Evolutionary conservation across 2,329 filamentous ascomycete genomes (phyloP).

Genomic region (Aureobasidium sp.): DNA sequence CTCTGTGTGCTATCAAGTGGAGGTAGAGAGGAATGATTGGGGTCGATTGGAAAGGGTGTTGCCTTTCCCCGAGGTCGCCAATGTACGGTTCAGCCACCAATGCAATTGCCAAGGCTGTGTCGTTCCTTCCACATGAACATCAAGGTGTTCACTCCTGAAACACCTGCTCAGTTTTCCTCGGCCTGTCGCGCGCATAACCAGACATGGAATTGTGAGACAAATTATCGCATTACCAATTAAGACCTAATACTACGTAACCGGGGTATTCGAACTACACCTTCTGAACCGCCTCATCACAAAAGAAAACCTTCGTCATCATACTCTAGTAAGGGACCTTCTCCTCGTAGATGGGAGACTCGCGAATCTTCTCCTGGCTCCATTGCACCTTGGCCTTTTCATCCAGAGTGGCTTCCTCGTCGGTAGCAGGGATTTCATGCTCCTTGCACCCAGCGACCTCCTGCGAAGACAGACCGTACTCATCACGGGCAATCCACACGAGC

Average conservation of each 20-base stretch:
- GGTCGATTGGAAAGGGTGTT: background rate
- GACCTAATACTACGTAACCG: background rate
- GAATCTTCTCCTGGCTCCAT: constrained; percentile 38
- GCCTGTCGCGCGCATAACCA: background rate
- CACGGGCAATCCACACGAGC: constrained; percentile 40
- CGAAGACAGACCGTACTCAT: constrained; percentile 37
- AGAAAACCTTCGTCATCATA: background rate
- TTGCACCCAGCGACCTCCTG: constrained; percentile 37
- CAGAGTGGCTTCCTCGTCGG: constrained; percentile 39
- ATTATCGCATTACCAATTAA: constrained; percentile 9
- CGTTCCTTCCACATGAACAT: background rate
- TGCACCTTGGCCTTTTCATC: constrained; percentile 40
- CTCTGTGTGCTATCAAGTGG: background rate
- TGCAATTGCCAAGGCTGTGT: background rate
- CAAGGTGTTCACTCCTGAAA: background rate
- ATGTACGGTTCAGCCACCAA: background rate
- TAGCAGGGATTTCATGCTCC: constrained; percentile 35
- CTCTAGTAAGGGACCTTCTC: constrained; percentile 19
- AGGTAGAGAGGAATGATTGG: background rate
- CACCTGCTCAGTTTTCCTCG: background rate
- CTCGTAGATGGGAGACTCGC: constrained; percentile 39
- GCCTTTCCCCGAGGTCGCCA: background rate
- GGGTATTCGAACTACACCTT: background rate
- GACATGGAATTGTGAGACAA: background rate
- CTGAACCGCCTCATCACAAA: background rate